Base-by-base conservation (phyloP, 352 stramenopile genomes). In the Globisporangium paroecandrum region DNA sequence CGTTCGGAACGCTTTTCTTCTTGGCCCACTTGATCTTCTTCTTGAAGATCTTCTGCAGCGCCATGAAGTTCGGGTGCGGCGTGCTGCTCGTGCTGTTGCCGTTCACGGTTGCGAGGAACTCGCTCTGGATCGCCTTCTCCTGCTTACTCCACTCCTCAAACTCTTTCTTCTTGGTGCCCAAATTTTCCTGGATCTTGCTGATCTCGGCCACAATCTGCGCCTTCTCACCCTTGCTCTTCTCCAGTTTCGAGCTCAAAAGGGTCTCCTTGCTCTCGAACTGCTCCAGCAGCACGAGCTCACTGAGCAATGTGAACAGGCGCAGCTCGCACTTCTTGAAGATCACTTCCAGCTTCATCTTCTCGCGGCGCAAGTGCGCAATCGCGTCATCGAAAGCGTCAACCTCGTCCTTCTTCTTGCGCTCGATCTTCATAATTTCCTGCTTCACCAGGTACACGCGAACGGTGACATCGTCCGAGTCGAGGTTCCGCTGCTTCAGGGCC, bases 1-100 rank as follows among this genome's bases (percentile, higher is more conserved):
- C 66, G 12, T 36, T 58, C 0, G 36, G 58, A 3, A 27, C n/a
- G 3, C 64, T 68, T 49, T 88, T 85, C 71, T 95, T 95, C 78
- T 98, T 98, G 2, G 77, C 68, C 7, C 94, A 78, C 66, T 98
- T 98, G 62, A 98, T 91, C 62, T 97, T 97, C 59, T 93, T 89
- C 60, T 87, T 89, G 71, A 97, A 98, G 32, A 98, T 90, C 77
- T 97, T 97, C 38, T 95, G 83, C 27, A 98, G 70, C 43, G 76
- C 77, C 12, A 77, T 68, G 61, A 91, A 86, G 58, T 79, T 90
- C 20, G 85, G 77, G 49, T 96, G 89, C 59, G 75, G 68, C 1
- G 65, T 57, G 46, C 56, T 69, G 20, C 87, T 66, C 36, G 79
- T 64, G 27, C 65, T 71, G 1, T 59, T 70, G 27, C 91, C 79